Percentiles rank a stretch among this genome's conserved stretches.
phyloP scores from a whole-genome alignment of 2,329 filamentous ascomycete species.

The Raffaelea ambrosiae region DNA sequence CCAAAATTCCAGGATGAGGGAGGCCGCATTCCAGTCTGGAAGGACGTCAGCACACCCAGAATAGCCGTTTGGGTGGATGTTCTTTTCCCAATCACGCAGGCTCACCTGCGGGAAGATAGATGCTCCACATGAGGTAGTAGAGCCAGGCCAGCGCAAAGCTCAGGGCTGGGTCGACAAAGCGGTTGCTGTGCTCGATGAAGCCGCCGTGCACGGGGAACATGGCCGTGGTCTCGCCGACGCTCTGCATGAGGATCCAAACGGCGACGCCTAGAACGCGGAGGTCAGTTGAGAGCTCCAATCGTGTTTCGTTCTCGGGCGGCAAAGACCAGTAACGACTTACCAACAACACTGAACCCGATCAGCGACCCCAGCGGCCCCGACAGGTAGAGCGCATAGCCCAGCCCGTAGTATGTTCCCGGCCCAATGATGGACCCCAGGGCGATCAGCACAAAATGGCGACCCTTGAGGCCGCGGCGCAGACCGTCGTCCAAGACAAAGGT shows the following conservation, averaged over 20 bases:
- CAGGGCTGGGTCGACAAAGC: background rate
- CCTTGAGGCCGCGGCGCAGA: background rate
- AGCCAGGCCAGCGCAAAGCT: background rate
- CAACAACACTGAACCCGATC: background rate
- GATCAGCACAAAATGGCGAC: background rate
- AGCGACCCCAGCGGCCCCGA: background rate
- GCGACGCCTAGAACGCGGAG: background rate
- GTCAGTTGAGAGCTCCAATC: no score
- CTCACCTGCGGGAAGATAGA: background rate
- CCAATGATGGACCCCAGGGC: background rate
- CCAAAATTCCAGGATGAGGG: constrained; percentile 28
- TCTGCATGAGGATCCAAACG: background rate
- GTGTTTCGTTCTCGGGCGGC: background rate
- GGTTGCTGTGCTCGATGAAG: background rate
- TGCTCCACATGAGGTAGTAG: background rate
- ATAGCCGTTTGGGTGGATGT: no score
- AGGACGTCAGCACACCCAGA: no score
- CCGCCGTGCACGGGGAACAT: background rate
- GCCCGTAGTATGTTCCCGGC: background rate
- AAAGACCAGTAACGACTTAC: background rate
- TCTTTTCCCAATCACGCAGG: no score
- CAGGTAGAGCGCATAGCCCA: background rate
- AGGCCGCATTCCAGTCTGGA: constrained; percentile 9
- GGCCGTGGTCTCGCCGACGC: background rate
- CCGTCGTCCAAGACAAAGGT: background rate